Percentiles rank a stretch among this genome's conserved stretches.
These are phyloP conservation scores for Phanerochaete sordida DNA, from an alignment of 768 basidiomycete species.

Conservation along the genomic window DNA sequence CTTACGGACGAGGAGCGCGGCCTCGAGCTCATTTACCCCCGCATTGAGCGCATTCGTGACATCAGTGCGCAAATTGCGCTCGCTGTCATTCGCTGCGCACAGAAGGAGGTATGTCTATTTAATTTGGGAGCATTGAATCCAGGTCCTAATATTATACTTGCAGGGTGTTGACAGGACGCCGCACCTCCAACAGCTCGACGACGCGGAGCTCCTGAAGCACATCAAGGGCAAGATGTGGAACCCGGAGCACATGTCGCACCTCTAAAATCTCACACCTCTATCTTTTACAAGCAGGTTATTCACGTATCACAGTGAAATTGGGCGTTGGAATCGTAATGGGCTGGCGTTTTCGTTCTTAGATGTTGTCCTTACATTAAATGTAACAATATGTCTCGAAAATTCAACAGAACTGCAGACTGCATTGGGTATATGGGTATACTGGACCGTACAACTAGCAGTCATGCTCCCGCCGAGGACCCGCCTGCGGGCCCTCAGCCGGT, in stretches of 20 bases:
- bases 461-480: too few species aligned
- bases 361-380: neutral
- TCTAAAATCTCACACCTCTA: too few species aligned
- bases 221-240: conserved; percentile 73
- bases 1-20: conserved; percentile 67
- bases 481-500: too few species aligned
- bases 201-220: conserved; percentile 50
- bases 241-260: conserved; percentile 29
- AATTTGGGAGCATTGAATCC: conserved; percentile 2
- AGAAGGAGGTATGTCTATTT: conserved; percentile 54
- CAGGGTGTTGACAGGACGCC: conserved; percentile 22
- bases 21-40: conserved; percentile 75
- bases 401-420: too few species aligned
- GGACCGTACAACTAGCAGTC: too few species aligned
- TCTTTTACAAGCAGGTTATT: too few species aligned
- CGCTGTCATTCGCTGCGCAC: conserved; percentile 76
- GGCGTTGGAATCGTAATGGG: too few species aligned
- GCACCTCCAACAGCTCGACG: conserved; percentile 53
- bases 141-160: neutral
- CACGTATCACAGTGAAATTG: too few species aligned
- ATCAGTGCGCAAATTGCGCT: conserved; percentile 75
- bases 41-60: conserved; percentile 79
- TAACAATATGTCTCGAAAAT: too few species aligned
- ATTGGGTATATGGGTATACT: too few species aligned
- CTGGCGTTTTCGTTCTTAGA: neutral